Conservation (phyloP, 805 yeast genomes). For the Clavispora vitiphila region DNA sequence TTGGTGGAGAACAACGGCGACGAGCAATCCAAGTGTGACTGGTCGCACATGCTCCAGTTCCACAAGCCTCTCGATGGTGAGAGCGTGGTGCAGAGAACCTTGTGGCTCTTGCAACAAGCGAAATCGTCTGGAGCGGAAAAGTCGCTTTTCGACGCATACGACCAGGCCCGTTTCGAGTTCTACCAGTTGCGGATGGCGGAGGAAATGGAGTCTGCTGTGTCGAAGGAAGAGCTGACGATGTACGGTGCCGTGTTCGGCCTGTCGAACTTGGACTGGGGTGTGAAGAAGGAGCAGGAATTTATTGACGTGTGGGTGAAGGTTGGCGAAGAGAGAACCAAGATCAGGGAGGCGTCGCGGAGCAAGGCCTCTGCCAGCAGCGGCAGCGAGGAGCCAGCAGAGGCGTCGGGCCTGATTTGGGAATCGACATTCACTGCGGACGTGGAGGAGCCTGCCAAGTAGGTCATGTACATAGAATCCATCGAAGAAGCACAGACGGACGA, state of each 20-base stretch:
- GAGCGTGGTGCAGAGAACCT: constrained; percentile 41
- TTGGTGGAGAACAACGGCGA: constrained; percentile 71
- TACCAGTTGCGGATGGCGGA: constrained; percentile 80
- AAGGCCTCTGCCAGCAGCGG: constrained; percentile 16
- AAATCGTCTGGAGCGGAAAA: constrained; percentile 16
- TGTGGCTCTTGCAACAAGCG: constrained; percentile 27
- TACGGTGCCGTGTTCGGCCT: constrained; percentile 70
- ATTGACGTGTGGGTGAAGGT: constrained; percentile 70
- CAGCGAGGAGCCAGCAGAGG: constrained; percentile 13
- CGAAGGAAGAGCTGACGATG: constrained; percentile 82
- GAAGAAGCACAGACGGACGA: background rate
- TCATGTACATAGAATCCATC: constrained; percentile 1
- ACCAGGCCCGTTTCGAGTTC: constrained; percentile 81
- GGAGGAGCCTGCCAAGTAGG: constrained; percentile 3
- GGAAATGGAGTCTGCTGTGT: constrained; percentile 67
- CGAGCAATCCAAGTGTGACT: constrained; percentile 55
- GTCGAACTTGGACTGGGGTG: constrained; percentile 60
- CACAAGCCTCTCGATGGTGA: constrained; percentile 84
- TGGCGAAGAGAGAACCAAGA: constrained; percentile 61
- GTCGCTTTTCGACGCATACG: constrained; percentile 64
- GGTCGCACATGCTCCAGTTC: constrained; percentile 75
- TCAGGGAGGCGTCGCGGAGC: constrained; percentile 42
- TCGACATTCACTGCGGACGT: constrained; percentile 15
- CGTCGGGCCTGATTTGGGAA: constrained; percentile 20
- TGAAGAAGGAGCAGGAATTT: constrained; percentile 63